phyloP scores from a whole-genome alignment of 2,329 filamentous ascomycete species.

The Penicillium sp. region DNA sequence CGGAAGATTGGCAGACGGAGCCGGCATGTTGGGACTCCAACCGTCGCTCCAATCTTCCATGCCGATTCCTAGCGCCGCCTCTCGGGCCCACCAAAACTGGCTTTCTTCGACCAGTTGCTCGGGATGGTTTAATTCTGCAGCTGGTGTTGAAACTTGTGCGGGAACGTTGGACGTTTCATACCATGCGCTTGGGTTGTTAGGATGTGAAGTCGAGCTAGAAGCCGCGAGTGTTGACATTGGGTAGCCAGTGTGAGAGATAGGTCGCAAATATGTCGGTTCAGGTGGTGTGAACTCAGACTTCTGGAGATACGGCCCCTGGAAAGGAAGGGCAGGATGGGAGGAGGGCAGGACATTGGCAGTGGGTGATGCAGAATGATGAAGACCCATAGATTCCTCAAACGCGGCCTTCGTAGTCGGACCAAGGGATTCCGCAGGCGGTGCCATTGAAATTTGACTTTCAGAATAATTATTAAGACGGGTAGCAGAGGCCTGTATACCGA shows the following conservation, averaged over 20 bases:
- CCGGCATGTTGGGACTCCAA: constrained; percentile 23
- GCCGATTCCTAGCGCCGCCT: constrained; percentile 57
- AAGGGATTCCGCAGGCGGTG: constrained; percentile 8
- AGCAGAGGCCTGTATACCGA: constrained; percentile 14
- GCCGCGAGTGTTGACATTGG: constrained; percentile 11
- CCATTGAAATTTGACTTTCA: constrained; percentile 1
- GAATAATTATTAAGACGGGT: constrained; percentile 18
- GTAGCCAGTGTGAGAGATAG: constrained; percentile 19
- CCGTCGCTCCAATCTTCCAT: constrained; percentile 55
- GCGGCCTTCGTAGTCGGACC: constrained; percentile 7
- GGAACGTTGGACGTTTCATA: constrained; percentile 17
- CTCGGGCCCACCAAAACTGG: constrained; percentile 60
- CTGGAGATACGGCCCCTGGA: constrained; percentile 17
- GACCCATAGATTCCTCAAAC: constrained; percentile 8
- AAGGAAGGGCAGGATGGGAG: constrained; percentile 14
- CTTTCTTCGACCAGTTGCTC: constrained; percentile 58
- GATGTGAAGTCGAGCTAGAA: constrained; percentile 10
- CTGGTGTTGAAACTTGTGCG: constrained; percentile 27
- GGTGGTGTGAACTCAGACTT: constrained; percentile 22
- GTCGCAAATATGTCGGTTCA: constrained; percentile 32
- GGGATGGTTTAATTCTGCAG: constrained; percentile 54
- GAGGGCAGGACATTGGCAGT: constrained; percentile 13
- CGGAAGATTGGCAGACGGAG: constrained; percentile 5
- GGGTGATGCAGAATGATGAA: constrained; percentile 14
- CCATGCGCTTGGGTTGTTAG: constrained; percentile 28